Evolutionary conservation across 305 asterid genomes (phyloP).

Genomic region (Fraxinus paxiana): DNA sequence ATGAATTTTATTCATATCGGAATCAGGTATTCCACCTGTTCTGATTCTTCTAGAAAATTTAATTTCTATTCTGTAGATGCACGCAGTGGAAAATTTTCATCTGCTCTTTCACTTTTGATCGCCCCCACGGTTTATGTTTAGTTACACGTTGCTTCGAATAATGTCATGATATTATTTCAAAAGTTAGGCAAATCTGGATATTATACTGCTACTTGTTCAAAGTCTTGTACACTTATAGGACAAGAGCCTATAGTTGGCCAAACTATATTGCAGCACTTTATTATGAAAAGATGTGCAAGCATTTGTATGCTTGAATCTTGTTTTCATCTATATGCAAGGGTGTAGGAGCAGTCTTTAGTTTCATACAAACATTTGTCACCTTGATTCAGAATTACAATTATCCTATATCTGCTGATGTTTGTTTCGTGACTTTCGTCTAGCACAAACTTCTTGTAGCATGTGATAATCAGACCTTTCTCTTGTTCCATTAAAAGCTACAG

Average conservation of each 20-base stretch:
- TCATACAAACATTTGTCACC: not conserved
- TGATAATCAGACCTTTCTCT: constrained; percentile 1
- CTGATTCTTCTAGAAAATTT: constrained; percentile 6
- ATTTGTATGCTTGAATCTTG: not conserved
- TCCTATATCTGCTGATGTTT: not conserved
- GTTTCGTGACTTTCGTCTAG: not conserved
- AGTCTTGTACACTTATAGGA: not conserved
- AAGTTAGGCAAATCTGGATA: not conserved
- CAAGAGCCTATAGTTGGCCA: not conserved
- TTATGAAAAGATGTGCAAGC: not conserved
- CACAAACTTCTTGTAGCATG: constrained; percentile 1
- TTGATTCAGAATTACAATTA: not conserved
- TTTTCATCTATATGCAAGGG: not conserved
- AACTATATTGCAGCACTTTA: not conserved
- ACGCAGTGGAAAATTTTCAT: not conserved
- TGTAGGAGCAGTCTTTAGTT: not conserved
- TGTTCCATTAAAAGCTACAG: not conserved
- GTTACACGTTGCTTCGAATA: not conserved
- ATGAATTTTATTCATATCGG: constrained; percentile 88
- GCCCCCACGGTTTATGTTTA: not conserved
- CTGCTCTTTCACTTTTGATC: not conserved
- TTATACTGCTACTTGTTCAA: not conserved
- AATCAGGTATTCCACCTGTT: constrained; percentile 56
- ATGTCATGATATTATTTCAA: not conserved
- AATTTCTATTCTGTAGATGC: not conserved